Conservation (phyloP, 179 eudicot species). For the Spinacia oleracea region DNA sequence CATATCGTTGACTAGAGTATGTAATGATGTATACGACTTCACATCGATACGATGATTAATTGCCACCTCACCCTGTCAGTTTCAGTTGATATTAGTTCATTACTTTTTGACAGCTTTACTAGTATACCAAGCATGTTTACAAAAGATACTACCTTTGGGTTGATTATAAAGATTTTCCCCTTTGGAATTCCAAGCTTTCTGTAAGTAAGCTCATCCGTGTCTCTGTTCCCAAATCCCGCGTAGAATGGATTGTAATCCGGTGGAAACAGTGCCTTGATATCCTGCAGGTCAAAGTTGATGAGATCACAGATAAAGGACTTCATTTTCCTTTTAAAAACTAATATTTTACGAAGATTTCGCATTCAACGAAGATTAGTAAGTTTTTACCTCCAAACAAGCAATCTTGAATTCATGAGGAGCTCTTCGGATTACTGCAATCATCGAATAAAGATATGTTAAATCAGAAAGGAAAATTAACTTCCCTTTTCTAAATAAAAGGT, state of each 20-base stretch:
- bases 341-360: not conserved
- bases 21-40: constrained; percentile 87
- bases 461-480: not conserved
- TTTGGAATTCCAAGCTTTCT: constrained; percentile 88
- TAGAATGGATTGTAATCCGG: constrained; percentile 93
- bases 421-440: constrained; percentile 78
- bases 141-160: constrained; percentile 72
- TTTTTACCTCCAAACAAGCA: constrained; percentile 85
- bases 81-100: constrained; percentile 18
- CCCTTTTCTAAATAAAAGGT: not conserved
- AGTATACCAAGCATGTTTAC: not conserved
- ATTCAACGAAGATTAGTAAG: not conserved
- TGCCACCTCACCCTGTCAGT: constrained; percentile 88
- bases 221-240: constrained; percentile 96
- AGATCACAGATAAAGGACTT: not conserved
- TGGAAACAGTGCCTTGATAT: constrained; percentile 91
- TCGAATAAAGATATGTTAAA: constrained; percentile 1
- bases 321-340: not conserved
- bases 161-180: constrained; percentile 93
- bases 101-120: no score
- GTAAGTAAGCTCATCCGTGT: constrained; percentile 94
- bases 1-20: constrained; percentile 94
- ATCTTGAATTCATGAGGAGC: constrained; percentile 99
- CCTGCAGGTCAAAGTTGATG: constrained; percentile 42
- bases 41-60: constrained; percentile 74